Base-by-base conservation (phyloP, 2,329 filamentous ascomycete species). In the Mycosphaerella sp. region DNA sequence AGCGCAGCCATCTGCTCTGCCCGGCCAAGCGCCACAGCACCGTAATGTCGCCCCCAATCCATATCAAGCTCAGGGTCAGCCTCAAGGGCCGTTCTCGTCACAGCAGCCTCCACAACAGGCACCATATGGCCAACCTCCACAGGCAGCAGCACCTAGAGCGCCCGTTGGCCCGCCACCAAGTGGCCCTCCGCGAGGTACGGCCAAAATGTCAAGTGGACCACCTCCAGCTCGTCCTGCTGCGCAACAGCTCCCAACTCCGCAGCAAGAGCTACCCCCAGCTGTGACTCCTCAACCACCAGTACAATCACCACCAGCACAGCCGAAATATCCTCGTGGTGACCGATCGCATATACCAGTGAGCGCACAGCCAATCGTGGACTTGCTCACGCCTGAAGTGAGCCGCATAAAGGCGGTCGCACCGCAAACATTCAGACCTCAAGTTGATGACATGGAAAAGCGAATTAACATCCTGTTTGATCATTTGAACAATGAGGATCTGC, bases 381-480 rank as follows among this genome's bases (percentile, higher is more conserved):
- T 94, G 34, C 78, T 98, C 42, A 84, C 76, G 48, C 79, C 79
- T 28, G 91, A 97, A 62, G 89, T 97, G 81, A 84, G 91, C 62
- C 86, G 89, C 30, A 87, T 98, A 49, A 90, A 90, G 53, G 74
- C 83, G 28, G 86, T 88, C 60, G 93, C 93, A 0, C 93, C 93
- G 14, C 76, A 85, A n/a, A 84, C 85, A 13, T 96, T 93, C 73
- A 85, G 87, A 57, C 79, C 84, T 12, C 90, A 97, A 68, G 89
- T 98, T 16, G 87, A 89, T 63, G 93, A 97, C 67, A 93, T 90
- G 2, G 88, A 95, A 68, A 95, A 95, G 73, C 84, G 93, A 25
- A 78, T 98, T 53, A 62, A 87, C 63, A 84, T 96, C 44, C 75
- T 98, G n/a, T 97, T 96, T 68, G 91, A 98, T 66, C 89, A 96